Conservation (phyloP, 768 basidiomycete genomes). For the Leccinum pellstonianum region DNA sequence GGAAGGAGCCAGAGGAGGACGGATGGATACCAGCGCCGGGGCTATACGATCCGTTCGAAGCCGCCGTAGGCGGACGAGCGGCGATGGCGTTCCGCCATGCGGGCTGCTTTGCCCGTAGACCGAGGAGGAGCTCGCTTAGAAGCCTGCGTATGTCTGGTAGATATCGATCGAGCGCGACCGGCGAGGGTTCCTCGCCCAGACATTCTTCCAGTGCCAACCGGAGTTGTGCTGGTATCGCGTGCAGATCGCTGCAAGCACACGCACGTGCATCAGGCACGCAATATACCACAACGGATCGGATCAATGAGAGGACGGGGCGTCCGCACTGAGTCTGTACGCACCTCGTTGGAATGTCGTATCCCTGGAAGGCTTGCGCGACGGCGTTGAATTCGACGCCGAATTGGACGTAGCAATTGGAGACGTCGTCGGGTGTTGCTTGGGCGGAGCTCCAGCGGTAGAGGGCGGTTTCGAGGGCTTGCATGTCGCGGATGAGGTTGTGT, state of each 20-base stretch:
- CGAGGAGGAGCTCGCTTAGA: constrained; percentile 39
- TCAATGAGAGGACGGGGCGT: background rate
- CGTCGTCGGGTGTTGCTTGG: constrained; percentile 61
- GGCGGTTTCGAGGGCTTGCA: constrained; percentile 76
- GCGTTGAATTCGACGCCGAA: constrained; percentile 88
- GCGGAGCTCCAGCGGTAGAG: constrained; percentile 67
- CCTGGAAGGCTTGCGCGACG: constrained; percentile 71
- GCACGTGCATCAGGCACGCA: background rate
- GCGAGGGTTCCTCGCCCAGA: constrained; percentile 42
- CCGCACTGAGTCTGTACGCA: constrained; percentile 36
- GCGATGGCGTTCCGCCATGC: constrained; percentile 30
- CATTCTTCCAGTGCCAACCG: constrained; percentile 42
- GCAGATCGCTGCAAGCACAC: constrained; percentile 36
- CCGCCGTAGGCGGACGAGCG: constrained; percentile 12
- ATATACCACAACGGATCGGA: background rate
- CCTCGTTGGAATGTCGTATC: constrained; percentile 75
- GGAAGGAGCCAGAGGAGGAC: constrained; percentile 3
- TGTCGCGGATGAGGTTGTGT: constrained; percentile 69
- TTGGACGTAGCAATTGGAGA: constrained; percentile 88
- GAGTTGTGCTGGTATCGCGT: constrained; percentile 37
- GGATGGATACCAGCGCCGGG: background rate
- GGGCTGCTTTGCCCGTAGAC: constrained; percentile 41
- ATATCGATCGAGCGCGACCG: constrained; percentile 34
- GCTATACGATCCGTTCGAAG: constrained; percentile 5
- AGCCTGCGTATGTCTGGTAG: constrained; percentile 38